These are phyloP conservation scores for Ramaria sp. DNA, from an alignment of 768 basidiomycete species.

Conservation along the genomic window DNA sequence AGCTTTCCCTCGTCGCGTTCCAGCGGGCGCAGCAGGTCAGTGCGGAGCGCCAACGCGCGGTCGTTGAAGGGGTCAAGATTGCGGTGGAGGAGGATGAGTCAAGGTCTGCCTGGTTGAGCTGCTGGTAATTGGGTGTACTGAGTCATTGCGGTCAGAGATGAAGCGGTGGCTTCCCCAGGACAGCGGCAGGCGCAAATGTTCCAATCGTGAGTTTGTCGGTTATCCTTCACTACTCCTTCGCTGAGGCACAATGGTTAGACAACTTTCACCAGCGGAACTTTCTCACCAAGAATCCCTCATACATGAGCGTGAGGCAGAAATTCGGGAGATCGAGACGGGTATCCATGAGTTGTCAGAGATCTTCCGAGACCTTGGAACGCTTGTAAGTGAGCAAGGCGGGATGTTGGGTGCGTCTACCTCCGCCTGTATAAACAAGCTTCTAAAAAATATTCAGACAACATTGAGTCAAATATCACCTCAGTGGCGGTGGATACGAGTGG, in stretches of 20 bases:
- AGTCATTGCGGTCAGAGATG: not conserved
- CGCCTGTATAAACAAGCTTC: not conserved
- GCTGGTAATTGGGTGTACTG: not conserved
- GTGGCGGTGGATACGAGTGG: constrained; percentile 73
- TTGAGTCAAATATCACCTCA: constrained; percentile 85
- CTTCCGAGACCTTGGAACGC: constrained; percentile 89
- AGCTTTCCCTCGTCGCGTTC: constrained; percentile 81
- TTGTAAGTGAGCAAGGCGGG: constrained; percentile 88
- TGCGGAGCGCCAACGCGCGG: constrained; percentile 80
- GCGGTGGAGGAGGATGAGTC: constrained; percentile 66
- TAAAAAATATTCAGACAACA: constrained; percentile 56
- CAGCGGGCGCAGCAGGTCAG: constrained; percentile 86
- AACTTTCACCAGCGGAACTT: constrained; percentile 83
- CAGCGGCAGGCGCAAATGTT: constrained; percentile 13
- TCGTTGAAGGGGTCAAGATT: constrained; percentile 78
- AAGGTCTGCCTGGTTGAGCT: constrained; percentile 17
- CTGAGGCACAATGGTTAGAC: constrained; percentile 50
- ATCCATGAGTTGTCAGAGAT: constrained; percentile 95
- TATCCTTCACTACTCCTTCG: constrained; percentile 21
- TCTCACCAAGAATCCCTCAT: constrained; percentile 94
- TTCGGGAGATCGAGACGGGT: constrained; percentile 91
- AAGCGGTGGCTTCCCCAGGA: not conserved
- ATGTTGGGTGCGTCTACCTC: constrained; percentile 67
- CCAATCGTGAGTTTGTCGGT: constrained; percentile 8
- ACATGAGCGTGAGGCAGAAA: constrained; percentile 88